These are phyloP conservation scores for Kazachstania bromeliacearum DNA, from an alignment of 805 yeast species.

Conservation along the genomic window DNA sequence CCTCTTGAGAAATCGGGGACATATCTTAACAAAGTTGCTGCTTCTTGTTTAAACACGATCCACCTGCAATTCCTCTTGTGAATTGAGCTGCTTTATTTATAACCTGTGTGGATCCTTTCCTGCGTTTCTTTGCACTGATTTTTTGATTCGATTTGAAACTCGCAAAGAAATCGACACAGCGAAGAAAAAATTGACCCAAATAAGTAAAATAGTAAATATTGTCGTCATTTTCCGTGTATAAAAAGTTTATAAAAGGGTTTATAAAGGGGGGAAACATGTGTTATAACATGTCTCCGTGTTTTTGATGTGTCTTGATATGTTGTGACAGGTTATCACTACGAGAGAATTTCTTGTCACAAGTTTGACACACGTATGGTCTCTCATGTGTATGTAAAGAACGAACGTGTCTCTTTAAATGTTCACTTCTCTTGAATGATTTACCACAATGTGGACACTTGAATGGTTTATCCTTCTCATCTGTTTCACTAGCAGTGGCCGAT, in stretches of 20 bases:
- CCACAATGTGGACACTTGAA: slow-evolving; percentile 32
- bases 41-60: no score
- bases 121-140: no score
- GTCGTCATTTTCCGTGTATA: no score
- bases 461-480: slow-evolving; percentile 29
- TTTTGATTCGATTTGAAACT: no score
- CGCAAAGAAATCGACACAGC: no score
- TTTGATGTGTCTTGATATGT: slow-evolving; percentile 47
- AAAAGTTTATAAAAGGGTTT: no score
- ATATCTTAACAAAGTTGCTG: no score
- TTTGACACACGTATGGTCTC: slow-evolving; percentile 48
- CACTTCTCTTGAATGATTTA: slow-evolving; percentile 48
- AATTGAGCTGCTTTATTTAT: no score
- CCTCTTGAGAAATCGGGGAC: no score
- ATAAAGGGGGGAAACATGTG: background rate
- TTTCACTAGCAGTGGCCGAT: background rate
- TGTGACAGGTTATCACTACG: slow-evolving; percentile 60
- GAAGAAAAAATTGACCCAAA: no score
- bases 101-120: no score
- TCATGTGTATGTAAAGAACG: slow-evolving; percentile 55
- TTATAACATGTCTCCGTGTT: slow-evolving; percentile 22
- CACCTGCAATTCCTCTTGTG: no score
- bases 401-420: slow-evolving; percentile 58
- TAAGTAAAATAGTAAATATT: background rate
- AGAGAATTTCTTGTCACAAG: slow-evolving; percentile 53